A percentile compares a stretch with the other conserved stretches of the same genome.
Conservation (phyloP, 192 early-diverging fungal species). For the Phycomyces nitens region DNA sequence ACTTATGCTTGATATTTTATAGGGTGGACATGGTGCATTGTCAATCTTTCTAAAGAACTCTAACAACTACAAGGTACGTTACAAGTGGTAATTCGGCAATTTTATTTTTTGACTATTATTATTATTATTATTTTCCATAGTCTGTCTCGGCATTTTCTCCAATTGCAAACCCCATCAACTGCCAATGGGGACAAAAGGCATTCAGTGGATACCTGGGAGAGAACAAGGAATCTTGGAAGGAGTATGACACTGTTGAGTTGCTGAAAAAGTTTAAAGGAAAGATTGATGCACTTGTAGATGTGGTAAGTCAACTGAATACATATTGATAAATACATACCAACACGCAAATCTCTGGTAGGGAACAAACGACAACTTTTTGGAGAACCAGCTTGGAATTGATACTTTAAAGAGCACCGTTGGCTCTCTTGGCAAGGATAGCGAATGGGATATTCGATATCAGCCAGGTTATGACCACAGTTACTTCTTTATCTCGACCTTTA, state of each 20-base stretch:
- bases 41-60: constrained; percentile 71
- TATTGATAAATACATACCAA: background rate
- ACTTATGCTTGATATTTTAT: background rate
- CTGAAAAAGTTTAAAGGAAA: constrained; percentile 46
- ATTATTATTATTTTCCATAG: constrained; percentile 9
- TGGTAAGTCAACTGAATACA: constrained; percentile 17
- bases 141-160: constrained; percentile 80
- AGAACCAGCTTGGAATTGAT: constrained; percentile 62
- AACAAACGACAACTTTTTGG: constrained; percentile 65
- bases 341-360: constrained; percentile 56
- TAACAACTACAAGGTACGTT: constrained; percentile 53
- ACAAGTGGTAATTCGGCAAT: background rate
- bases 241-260: constrained; percentile 76
- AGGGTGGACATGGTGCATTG: constrained; percentile 90
- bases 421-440: constrained; percentile 34
- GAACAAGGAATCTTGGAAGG: constrained; percentile 54
- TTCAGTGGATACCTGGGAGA: constrained; percentile 72
- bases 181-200: constrained; percentile 79
- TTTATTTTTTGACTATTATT: background rate
- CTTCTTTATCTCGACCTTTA: constrained; percentile 79
- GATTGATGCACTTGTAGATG: constrained; percentile 41
- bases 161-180: constrained; percentile 68
- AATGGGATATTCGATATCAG: constrained; percentile 63
- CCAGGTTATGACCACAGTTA: constrained; percentile 88
- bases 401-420: constrained; percentile 51